Conservation (phyloP, 192 early-diverging fungal species). For the Diversispora epigaea region DNA sequence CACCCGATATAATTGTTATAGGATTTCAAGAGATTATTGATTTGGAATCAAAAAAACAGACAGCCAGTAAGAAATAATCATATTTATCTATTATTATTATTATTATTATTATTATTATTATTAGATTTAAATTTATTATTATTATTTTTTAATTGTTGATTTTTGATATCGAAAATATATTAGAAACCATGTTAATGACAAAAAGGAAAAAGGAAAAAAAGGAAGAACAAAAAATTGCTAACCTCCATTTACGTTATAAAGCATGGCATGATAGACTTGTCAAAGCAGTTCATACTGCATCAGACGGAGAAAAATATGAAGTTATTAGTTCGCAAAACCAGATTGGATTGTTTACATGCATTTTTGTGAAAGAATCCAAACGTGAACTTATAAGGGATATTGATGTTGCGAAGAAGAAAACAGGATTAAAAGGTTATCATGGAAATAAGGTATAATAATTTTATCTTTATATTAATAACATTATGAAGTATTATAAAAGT, state of each 20-base stretch:
- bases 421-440: slow-evolving; percentile 80
- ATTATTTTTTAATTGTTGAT: neutral
- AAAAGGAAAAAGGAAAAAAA: slow-evolving; percentile 56
- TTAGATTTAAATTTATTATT: no score
- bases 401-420: slow-evolving; percentile 79
- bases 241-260: slow-evolving; percentile 57
- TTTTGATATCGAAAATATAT: no score
- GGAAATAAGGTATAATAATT: slow-evolving; percentile 77
- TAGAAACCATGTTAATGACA: slow-evolving; percentile 56
- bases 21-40: slow-evolving; percentile 89
- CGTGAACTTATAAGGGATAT: slow-evolving; percentile 54
- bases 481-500: neutral
- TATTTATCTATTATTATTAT: neutral
- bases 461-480: slow-evolving; percentile 15
- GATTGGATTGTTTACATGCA: slow-evolving; percentile 88
- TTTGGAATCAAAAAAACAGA: slow-evolving; percentile 78
- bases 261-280: slow-evolving; percentile 82
- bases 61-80: slow-evolving; percentile 56
- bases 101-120: neutral
- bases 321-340: slow-evolving; percentile 75
- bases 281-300: slow-evolving; percentile 54
- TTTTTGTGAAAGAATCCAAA: slow-evolving; percentile 72
- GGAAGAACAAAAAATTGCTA: slow-evolving; percentile 53
- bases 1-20: slow-evolving; percentile 77
- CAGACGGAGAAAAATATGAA: slow-evolving; percentile 42